Conservation (phyloP, 768 basidiomycete species). For the Lactarius indigo region DNA sequence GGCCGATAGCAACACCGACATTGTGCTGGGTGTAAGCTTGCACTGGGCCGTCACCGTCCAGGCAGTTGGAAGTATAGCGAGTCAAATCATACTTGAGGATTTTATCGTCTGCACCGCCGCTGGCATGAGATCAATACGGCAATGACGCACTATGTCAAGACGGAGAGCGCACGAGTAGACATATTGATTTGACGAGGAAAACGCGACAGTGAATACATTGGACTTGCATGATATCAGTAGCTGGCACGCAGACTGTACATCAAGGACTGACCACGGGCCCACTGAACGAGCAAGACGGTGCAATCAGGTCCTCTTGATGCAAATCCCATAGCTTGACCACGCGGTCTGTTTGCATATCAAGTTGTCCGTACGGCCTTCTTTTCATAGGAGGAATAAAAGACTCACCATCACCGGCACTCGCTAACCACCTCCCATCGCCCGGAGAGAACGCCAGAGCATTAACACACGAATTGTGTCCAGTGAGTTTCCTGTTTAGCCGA, state of each 20-base stretch:
- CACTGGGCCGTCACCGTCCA: conserved; percentile 4
- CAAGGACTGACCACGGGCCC: conserved; percentile 30
- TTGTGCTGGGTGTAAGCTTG: conserved; percentile 25
- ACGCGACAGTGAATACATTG: conserved; percentile 68
- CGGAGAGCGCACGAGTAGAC: conserved; percentile 56
- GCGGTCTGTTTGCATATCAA: conserved; percentile 28
- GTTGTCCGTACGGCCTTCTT: neutral
- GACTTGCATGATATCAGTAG: conserved; percentile 38
- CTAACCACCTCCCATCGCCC: conserved; percentile 37
- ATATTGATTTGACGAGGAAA: conserved; percentile 62
- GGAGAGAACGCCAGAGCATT: conserved; percentile 38
- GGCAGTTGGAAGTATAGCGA: conserved; percentile 9
- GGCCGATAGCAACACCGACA: conserved; percentile 23
- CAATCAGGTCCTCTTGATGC: conserved; percentile 31
- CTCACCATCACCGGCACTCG: conserved; percentile 39
- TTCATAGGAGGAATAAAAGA: neutral
- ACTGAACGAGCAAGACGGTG: conserved; percentile 30
- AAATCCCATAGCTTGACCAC: conserved; percentile 37
- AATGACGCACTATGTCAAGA: neutral
- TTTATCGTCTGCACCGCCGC: conserved; percentile 20
- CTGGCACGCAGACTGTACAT: neutral
- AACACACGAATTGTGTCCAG: conserved; percentile 37
- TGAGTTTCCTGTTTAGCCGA: conserved; percentile 31
- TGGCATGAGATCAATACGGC: neutral
- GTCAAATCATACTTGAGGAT: conserved; percentile 22